Evolutionary conservation across 2,329 filamentous ascomycete genomes (phyloP), one percentile per base, ranked within the genome.

Genomic region (Hortaea werneckii): DNA sequence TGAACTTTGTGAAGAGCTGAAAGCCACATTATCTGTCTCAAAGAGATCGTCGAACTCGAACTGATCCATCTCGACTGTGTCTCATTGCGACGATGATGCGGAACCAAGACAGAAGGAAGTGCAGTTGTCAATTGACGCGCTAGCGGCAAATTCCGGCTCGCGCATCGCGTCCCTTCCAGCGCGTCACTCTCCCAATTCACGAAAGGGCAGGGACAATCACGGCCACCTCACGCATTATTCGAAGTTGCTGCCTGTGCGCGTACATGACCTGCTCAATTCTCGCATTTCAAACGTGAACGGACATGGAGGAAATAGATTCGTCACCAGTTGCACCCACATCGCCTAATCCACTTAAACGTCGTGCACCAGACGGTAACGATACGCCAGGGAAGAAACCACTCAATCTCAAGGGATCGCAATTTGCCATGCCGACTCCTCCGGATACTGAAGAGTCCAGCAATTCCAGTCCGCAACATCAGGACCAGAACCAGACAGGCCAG

Each of bases 381-480:
- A 50, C 50, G 10, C 50, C 51, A 10, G 47, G 46, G 11, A 51
- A 54, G 43, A 59, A 55, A 38, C 59, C 55, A 39, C 53, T 63
- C 13, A 63, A 63, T 43, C 52, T 61, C 20, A 61, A 58, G 41
- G 61, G 60, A 26, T 54, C 48, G 7, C 61, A 63, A 30, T 63
- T 63, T 56, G 53, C 60, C 37, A 60, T 62, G 57, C 58, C 59
- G 7, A 61, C 60, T 11, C 58, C 59, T 27, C 58, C 59, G 10
- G 59, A 60, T 37, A 60, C 59, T 11, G 60, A 61, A 26, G 46
- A 55, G 4, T 62, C 60, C 1, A 62, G 58, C 46, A 57, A 57
- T 49, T 50, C 53, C 1, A 61, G 58, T 47, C 55, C 57, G 2
- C 45, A 48, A 5, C 48, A 42, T 4, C 54, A 44, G 27, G 29